Evolutionary conservation across 192 early-diverging fungal genomes (phyloP).

Genomic region (Helicostylum pulchrum): DNA sequence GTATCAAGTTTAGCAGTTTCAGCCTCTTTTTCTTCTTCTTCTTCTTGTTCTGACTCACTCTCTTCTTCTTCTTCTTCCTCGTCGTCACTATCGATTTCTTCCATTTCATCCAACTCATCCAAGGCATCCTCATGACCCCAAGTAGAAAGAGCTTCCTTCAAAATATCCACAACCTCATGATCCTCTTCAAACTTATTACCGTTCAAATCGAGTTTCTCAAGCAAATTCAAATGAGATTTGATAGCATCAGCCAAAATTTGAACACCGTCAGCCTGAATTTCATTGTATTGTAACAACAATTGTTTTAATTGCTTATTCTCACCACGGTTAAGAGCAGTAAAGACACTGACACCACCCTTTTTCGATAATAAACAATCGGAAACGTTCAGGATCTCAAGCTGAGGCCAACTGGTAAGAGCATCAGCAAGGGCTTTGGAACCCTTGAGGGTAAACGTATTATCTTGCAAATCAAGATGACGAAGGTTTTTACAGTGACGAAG

Average conservation of each 20-base stretch:
- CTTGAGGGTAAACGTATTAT: constrained; percentile 89
- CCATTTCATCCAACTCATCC: constrained; percentile 96
- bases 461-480: constrained; percentile 85
- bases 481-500: constrained; percentile 66
- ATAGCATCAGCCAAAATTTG: constrained; percentile 64
- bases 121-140: constrained; percentile 77
- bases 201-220: constrained; percentile 79
- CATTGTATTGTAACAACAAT: constrained; percentile 83
- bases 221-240: constrained; percentile 55
- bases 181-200: constrained; percentile 90
- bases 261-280: constrained; percentile 79
- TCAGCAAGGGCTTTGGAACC: constrained; percentile 79
- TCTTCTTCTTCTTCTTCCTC: constrained; percentile 64
- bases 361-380: constrained; percentile 87
- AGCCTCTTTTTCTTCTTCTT: constrained; percentile 40
- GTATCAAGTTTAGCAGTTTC: constrained; percentile 15
- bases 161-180: constrained; percentile 67
- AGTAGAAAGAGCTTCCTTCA: constrained; percentile 64
- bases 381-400: constrained; percentile 77
- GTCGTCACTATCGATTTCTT: constrained; percentile 70
- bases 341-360: constrained; percentile 64
- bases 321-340: constrained; percentile 61
- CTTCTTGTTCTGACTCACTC: constrained; percentile 48
- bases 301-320: constrained; percentile 53
- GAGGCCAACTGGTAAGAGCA: constrained; percentile 74